Percentiles rank a stretch among this genome's conserved stretches.
phyloP scores from a whole-genome alignment of 1,284 basidiomycete species.

The Pascua guehoae region DNA sequence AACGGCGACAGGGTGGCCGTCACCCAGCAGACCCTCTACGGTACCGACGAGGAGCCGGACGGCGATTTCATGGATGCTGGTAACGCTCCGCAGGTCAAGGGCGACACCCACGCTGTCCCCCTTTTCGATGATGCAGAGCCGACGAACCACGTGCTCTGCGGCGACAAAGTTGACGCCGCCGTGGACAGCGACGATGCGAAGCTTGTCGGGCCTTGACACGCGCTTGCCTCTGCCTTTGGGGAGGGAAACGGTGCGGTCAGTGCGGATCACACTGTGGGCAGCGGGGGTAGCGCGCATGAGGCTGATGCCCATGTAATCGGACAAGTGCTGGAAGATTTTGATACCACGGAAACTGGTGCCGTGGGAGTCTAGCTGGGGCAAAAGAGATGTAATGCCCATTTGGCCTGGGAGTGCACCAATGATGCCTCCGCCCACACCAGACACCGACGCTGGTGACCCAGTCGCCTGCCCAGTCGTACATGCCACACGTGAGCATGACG shows the following conservation, averaged over 20 bases:
- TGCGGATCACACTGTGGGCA: slow-evolving; percentile 9
- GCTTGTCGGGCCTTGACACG: neutral
- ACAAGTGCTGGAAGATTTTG: slow-evolving; percentile 8
- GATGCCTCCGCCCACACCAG: slow-evolving; percentile 14
- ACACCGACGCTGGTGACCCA: slow-evolving; percentile 10
- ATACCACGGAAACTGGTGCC: slow-evolving; percentile 16
- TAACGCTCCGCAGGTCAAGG: slow-evolving; percentile 14
- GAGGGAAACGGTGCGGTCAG: slow-evolving; percentile 11
- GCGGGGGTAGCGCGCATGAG: slow-evolving; percentile 17
- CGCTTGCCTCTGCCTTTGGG: slow-evolving; percentile 3
- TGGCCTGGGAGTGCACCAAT: slow-evolving; percentile 14
- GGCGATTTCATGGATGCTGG: slow-evolving; percentile 9
- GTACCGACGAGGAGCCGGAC: slow-evolving; percentile 13
- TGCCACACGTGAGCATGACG: slow-evolving; percentile 19
- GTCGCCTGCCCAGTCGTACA: slow-evolving; percentile 16
- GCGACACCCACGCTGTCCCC: slow-evolving; percentile 8
- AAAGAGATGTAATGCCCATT: slow-evolving; percentile 15
- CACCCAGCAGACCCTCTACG: slow-evolving; percentile 1
- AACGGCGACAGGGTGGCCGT: no score
- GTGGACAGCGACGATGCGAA: slow-evolving; percentile 11
- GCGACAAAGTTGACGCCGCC: slow-evolving; percentile 16
- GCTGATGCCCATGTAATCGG: slow-evolving; percentile 21
- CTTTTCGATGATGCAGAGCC: neutral
- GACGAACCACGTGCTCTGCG: slow-evolving; percentile 16
- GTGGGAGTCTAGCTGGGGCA: slow-evolving; percentile 11